A percentile compares a stretch with the other conserved stretches of the same genome.
Conservation (phyloP, 2,329 filamentous ascomycete species). For the Dactylellina parvicollis region DNA sequence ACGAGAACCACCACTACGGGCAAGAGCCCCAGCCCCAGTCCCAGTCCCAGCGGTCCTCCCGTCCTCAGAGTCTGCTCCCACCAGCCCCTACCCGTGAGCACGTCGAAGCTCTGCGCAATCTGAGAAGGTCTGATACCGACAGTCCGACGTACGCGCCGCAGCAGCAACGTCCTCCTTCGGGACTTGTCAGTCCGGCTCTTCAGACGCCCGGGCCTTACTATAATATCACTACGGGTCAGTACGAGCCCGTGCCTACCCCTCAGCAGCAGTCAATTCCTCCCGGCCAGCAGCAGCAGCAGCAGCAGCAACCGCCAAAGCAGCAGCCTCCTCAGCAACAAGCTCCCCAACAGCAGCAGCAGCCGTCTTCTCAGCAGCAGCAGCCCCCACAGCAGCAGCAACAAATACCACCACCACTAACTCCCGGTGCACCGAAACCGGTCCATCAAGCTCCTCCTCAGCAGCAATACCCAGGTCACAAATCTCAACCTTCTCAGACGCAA, state of each 20-base stretch:
- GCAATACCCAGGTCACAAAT: constrained; percentile 63
- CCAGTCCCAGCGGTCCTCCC: constrained; percentile 30
- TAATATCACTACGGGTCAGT: constrained; percentile 56
- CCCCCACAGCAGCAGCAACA: constrained; percentile 38
- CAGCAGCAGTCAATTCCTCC: constrained; percentile 42
- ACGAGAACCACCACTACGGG: constrained; percentile 19
- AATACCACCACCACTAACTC: constrained; percentile 59
- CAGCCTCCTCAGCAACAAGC: constrained; percentile 51
- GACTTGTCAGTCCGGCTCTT: constrained; percentile 24
- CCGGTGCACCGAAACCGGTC: constrained; percentile 58
- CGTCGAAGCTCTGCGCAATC: constrained; percentile 50
- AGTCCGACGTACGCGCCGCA: constrained; percentile 41
- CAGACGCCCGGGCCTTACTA: constrained; percentile 50
- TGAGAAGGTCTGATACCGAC: constrained; percentile 52
- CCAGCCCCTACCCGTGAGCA: constrained; percentile 31
- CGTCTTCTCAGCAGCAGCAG: constrained; percentile 58
- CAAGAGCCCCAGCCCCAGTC: no score
- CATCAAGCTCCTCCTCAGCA: constrained; percentile 57
- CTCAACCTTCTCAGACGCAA: constrained; percentile 58
- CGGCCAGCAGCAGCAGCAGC: constrained; percentile 15
- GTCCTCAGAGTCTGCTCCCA: constrained; percentile 49
- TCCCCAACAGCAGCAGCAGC: constrained; percentile 49
- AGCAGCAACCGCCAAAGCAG: constrained; percentile 57
- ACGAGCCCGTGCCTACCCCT: constrained; percentile 50
- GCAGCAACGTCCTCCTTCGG: constrained; percentile 52